Conservation (phyloP, 164 flowering plant genomes). For the Vitis rotundifolia region DNA sequence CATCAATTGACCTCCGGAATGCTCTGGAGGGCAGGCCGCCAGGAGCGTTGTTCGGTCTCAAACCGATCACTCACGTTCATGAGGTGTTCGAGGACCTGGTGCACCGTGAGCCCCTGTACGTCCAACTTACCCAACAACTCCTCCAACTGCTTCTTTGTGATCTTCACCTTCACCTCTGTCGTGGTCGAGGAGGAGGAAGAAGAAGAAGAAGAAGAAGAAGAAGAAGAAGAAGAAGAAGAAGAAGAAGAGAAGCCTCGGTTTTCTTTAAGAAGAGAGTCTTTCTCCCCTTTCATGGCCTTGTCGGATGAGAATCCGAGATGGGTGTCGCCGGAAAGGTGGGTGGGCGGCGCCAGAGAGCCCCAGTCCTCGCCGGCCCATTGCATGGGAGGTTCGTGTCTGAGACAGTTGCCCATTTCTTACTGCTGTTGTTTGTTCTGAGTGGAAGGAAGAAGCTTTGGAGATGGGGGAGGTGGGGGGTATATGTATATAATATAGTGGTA, state of each 20-base stretch:
- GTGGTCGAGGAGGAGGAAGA: not conserved
- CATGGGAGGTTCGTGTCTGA: conserved; percentile 26
- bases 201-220: not conserved
- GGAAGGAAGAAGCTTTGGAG: conserved; percentile 4
- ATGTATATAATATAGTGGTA: not conserved
- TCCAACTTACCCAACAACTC: conserved; percentile 32
- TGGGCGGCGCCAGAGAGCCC: conserved; percentile 21
- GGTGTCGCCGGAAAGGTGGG: not conserved
- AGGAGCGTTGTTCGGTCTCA: conserved; percentile 27
- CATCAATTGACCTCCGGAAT: conserved; percentile 35
- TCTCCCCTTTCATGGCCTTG: not conserved
- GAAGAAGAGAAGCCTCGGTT: too few relatives aligned
- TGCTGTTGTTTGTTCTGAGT: not conserved
- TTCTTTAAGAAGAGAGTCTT: not conserved
- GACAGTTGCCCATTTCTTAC: conserved; percentile 53
- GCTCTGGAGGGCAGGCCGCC: conserved; percentile 51
- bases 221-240: not conserved
- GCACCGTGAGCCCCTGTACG: conserved; percentile 27
- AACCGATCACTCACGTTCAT: conserved; percentile 20
- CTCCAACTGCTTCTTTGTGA: conserved; percentile 47
- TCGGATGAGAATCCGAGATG: not conserved
- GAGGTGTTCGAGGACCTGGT: conserved; percentile 31
- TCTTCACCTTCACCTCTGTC: conserved; percentile 41
- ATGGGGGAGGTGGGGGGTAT: not conserved
- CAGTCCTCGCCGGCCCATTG: conserved; percentile 53